Evolutionary conservation across 1,284 basidiomycete genomes (phyloP).

Genomic region (Ganoderma meredithae): DNA sequence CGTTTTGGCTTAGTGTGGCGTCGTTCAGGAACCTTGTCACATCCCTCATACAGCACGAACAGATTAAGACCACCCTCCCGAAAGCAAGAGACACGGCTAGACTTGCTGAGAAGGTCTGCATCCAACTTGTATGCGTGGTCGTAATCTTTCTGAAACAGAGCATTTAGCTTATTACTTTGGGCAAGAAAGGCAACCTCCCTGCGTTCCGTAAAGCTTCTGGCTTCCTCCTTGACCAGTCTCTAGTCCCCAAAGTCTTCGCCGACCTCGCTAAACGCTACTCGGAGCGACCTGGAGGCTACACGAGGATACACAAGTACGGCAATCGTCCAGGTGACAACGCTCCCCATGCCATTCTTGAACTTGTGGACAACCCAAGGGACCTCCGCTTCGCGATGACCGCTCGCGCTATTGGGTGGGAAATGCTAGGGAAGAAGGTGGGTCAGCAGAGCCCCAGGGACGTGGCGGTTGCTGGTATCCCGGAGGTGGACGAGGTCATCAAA

Average conservation of each 20-base stretch:
- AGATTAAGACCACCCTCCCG: constrained; percentile 95
- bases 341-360: constrained; percentile 89
- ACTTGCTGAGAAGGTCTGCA: constrained; percentile 88
- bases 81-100: constrained; percentile 95
- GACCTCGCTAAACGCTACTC: constrained; percentile 86
- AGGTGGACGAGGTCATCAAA: constrained; percentile 54
- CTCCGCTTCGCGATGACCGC: constrained; percentile 88
- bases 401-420: constrained; percentile 83
- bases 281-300: constrained; percentile 91
- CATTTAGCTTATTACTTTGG: constrained; percentile 84
- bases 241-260: constrained; percentile 85
- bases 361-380: constrained; percentile 95
- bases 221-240: constrained; percentile 76
- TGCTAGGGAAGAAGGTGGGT: constrained; percentile 62
- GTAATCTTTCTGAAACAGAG: background rate
- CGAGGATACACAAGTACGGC: constrained; percentile 91
- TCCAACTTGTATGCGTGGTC: background rate
- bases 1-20: constrained; percentile 1
- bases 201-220: constrained; percentile 72
- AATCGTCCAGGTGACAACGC: constrained; percentile 93
- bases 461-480: constrained; percentile 57
- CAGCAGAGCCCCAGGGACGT: constrained; percentile 51
- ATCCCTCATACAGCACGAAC: constrained; percentile 94
- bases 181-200: constrained; percentile 80
- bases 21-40: constrained; percentile 88